A percentile compares a stretch with the other conserved stretches of the same genome.
Evolutionary conservation across 331 rosid species (phyloP).

Genomic region (Pyracantha coccinea): DNA sequence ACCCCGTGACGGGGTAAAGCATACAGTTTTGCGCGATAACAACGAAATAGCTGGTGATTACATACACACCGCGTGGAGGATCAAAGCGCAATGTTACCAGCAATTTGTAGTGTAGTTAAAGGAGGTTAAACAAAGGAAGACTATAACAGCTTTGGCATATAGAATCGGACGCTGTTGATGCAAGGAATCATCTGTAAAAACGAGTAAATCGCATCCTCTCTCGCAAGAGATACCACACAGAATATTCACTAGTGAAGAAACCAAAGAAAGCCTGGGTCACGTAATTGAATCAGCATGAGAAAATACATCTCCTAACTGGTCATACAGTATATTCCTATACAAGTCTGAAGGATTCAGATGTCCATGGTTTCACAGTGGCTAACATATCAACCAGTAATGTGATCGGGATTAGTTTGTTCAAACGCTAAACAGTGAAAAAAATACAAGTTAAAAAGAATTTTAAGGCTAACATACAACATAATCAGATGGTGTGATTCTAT

Average conservation of each 20-base stretch:
- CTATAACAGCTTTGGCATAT: background rate
- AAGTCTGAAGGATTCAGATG: background rate
- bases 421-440: no score
- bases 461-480: background rate
- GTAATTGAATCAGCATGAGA: background rate
- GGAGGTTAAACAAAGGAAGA: background rate
- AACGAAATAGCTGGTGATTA: background rate
- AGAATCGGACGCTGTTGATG: no score
- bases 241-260: slow-evolving; percentile 5
- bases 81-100: background rate
- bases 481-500: background rate
- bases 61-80: background rate
- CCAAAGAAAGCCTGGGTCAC: background rate
- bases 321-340: background rate
- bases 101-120: background rate
- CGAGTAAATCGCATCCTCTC: no score
- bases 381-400: background rate
- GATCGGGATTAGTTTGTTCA: background rate
- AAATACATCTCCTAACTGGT: background rate
- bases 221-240: background rate
- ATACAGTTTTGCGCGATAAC: background rate
- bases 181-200: no score
- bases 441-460: background rate
- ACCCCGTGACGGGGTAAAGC: background rate
- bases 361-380: background rate